Conservation (phyloP, 2,329 filamentous ascomycete species). For the Fusarium bulbicola region DNA sequence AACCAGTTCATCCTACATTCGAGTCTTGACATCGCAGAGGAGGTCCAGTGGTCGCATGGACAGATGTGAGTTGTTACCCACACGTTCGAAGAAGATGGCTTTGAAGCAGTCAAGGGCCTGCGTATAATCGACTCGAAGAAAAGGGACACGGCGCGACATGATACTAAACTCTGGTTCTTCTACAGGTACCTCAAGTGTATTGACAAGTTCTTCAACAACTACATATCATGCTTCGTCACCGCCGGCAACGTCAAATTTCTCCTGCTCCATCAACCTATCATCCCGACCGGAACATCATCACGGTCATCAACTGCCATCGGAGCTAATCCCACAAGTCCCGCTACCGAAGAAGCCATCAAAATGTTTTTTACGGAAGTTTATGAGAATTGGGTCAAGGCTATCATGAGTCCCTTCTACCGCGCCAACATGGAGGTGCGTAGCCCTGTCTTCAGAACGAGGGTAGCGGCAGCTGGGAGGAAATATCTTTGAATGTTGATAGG, state of each 20-base stretch:
- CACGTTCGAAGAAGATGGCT: not conserved
- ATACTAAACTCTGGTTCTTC: not conserved
- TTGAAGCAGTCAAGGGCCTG: not conserved
- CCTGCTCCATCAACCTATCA: conserved; percentile 83
- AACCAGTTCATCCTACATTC: conserved; percentile 98
- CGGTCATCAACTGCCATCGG: conserved; percentile 75
- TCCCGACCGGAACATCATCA: conserved; percentile 54
- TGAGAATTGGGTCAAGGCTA: conserved; percentile 94
- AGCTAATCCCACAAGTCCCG: conserved; percentile 85
- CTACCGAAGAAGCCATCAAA: conserved; percentile 94
- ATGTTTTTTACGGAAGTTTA: conserved; percentile 97
- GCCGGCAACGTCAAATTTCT: conserved; percentile 93
- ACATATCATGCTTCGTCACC: conserved; percentile 94
- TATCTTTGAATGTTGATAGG: conserved; percentile 68
- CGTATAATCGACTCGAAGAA: not conserved
- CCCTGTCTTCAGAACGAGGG: conserved; percentile 82
- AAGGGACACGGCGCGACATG: not conserved
- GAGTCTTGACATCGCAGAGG: conserved; percentile 92
- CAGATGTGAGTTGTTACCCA: conserved; percentile 70
- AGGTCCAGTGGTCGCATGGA: conserved; percentile 90
- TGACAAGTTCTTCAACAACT: conserved; percentile 96
- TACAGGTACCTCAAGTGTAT: conserved; percentile 92
- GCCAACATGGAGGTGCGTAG: conserved; percentile 87
- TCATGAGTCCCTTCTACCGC: conserved; percentile 96
- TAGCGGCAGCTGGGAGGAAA: conserved; percentile 90